Conservation (phyloP, 108 stramenopile genomes). For the Pseudonitzschia delicatissima region DNA sequence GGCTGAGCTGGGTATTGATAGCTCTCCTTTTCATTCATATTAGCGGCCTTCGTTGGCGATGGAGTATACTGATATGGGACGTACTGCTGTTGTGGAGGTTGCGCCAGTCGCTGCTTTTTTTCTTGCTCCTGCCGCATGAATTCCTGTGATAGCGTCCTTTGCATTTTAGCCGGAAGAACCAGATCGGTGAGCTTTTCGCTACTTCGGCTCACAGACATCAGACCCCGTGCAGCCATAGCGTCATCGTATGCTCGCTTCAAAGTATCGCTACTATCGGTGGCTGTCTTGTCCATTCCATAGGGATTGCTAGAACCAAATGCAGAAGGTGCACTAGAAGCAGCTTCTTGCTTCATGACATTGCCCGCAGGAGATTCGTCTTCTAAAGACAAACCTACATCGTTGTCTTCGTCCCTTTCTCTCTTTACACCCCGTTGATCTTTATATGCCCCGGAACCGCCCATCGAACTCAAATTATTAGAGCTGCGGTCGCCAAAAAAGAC, state of each 20-base stretch:
- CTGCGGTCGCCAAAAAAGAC: slow-evolving; percentile 87
- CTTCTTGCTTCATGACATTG: slow-evolving; percentile 16
- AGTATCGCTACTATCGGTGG: slow-evolving; percentile 40
- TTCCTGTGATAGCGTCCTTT: slow-evolving; percentile 80
- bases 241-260: slow-evolving; percentile 87
- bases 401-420: slow-evolving; percentile 81
- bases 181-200: slow-evolving; percentile 86
- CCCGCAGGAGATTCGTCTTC: slow-evolving; percentile 74
- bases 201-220: slow-evolving; percentile 82
- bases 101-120: slow-evolving; percentile 24
- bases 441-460: slow-evolving; percentile 22
- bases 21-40: slow-evolving; percentile 12
- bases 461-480: slow-evolving; percentile 33
- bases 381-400: slow-evolving; percentile 86
- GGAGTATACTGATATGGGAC: slow-evolving; percentile 18
- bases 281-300: slow-evolving; percentile 5
- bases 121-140: slow-evolving; percentile 69
- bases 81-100: slow-evolving; percentile 18
- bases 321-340: background rate
- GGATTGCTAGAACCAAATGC: slow-evolving; percentile 7
- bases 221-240: slow-evolving; percentile 83
- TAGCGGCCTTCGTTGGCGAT: slow-evolving; percentile 5
- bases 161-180: slow-evolving; percentile 82
- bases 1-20: slow-evolving; percentile 48
- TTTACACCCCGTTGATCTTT: slow-evolving; percentile 48